Percentiles rank a stretch among this genome's conserved stretches.
phyloP scores from a whole-genome alignment of 2,329 filamentous ascomycete species.

The Eutypella sp. region DNA sequence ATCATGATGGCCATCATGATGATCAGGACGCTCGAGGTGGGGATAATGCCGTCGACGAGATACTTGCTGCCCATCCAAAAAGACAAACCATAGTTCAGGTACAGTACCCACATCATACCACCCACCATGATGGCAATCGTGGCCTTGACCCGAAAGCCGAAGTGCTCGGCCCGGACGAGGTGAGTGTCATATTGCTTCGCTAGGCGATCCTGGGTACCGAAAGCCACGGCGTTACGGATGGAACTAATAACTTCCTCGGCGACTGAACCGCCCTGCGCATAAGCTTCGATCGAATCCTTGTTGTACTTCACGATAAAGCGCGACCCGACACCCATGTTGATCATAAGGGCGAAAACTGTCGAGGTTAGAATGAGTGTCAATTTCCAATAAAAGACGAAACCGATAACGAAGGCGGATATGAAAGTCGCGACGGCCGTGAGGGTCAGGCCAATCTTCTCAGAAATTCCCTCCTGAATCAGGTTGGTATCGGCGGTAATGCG shows the following conservation, averaged over 20 bases:
- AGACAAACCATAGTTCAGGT: constrained; percentile 79
- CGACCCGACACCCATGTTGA: constrained; percentile 70
- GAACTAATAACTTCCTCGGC: constrained; percentile 94
- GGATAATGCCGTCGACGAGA: constrained; percentile 60
- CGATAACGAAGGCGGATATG: constrained; percentile 82
- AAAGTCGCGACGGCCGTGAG: constrained; percentile 76
- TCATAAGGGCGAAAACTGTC: constrained; percentile 72
- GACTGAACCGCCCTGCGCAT: constrained; percentile 78
- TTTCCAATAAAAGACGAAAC: constrained; percentile 89
- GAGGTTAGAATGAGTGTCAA: constrained; percentile 82
- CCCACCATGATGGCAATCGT: constrained; percentile 74
- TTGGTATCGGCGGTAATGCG: constrained; percentile 94
- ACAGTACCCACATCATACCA: constrained; percentile 77
- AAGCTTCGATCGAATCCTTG: constrained; percentile 71
- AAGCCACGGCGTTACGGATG: constrained; percentile 86
- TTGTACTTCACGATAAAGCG: constrained; percentile 75
- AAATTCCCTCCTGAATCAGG: constrained; percentile 87
- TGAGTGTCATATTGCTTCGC: constrained; percentile 79
- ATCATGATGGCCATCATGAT: constrained; percentile 91
- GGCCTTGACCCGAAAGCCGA: constrained; percentile 71
- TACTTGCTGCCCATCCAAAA: constrained; percentile 86
- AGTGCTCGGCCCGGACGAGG: constrained; percentile 66
- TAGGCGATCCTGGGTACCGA: constrained; percentile 89
- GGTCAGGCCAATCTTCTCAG: constrained; percentile 79
- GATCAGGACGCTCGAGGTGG: constrained; percentile 69